Conservation (phyloP, 176 grass and related monocot genomes). For the Triticum timopheevii region DNA sequence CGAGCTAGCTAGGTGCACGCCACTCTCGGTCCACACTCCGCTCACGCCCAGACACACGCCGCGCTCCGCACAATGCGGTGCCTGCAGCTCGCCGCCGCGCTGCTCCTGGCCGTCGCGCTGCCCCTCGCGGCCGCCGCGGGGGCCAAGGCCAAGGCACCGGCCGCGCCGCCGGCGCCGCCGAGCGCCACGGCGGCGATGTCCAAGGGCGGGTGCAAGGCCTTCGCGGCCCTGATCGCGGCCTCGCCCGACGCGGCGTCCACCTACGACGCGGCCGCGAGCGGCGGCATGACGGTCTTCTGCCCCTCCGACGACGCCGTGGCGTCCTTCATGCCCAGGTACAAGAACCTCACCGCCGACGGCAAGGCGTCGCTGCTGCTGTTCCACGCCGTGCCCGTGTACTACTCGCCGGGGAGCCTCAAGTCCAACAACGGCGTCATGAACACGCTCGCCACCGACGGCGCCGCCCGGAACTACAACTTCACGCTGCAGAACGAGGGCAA, state of each 20-base stretch:
- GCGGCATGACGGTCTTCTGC: constrained; percentile 84
- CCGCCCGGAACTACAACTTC: constrained; percentile 67
- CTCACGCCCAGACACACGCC: neutral
- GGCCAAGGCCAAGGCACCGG: neutral
- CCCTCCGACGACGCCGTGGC: constrained; percentile 60
- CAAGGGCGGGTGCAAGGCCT: constrained; percentile 74
- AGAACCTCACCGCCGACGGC: constrained; percentile 63
- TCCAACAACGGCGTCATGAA: constrained; percentile 87
- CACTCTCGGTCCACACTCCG: constrained; percentile 11
- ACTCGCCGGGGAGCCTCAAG: constrained; percentile 53
- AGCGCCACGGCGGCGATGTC: constrained; percentile 73
- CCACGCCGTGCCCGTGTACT: constrained; percentile 79
- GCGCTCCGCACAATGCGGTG: constrained; percentile 18
- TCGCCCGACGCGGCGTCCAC: constrained; percentile 53
- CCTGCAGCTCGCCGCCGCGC: neutral
- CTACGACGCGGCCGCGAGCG: constrained; percentile 52
- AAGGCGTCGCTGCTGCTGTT: constrained; percentile 73
- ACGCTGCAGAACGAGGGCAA: constrained; percentile 81
- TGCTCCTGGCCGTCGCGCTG: neutral
- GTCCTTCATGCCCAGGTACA: constrained; percentile 61
- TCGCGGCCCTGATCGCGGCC: constrained; percentile 59
- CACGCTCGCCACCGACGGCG: constrained; percentile 80
- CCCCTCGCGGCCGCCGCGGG: neutral
- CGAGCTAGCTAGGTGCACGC: constrained; percentile 16
- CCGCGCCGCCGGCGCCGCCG: constrained; percentile 24